Percentiles rank a stretch among this genome's conserved stretches.
phyloP scores from a whole-genome alignment of 2,329 filamentous ascomycete genomes.

The Cladophialophora immunda region DNA sequence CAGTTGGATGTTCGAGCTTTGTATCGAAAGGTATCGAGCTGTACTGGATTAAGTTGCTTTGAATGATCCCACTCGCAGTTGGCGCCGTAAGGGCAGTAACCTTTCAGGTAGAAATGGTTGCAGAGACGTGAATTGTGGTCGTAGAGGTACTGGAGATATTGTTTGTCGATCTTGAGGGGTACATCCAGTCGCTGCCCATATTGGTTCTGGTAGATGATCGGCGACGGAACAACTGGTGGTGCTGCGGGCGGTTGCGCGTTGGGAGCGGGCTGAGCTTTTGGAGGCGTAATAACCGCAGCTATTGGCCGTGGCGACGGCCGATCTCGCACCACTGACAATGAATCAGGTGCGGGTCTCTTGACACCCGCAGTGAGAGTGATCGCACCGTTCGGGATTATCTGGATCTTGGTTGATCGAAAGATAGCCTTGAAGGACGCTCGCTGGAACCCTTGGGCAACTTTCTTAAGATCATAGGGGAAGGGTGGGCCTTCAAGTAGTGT shows the following conservation, averaged over 20 bases:
- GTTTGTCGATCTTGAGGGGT: constrained; percentile 54
- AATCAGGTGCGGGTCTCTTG: constrained; percentile 35
- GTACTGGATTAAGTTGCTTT: constrained; percentile 26
- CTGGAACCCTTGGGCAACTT: constrained; percentile 36
- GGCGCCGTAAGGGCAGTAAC: constrained; percentile 58
- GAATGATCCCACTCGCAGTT: constrained; percentile 37
- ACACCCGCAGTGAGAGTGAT: constrained; percentile 20
- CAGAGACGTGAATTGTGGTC: constrained; percentile 69
- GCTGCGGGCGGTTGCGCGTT: constrained; percentile 30
- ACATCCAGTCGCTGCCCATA: constrained; percentile 67
- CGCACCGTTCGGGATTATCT: constrained; percentile 39
- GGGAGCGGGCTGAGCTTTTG: constrained; percentile 13
- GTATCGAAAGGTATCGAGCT: constrained; percentile 37
- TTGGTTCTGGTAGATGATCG: constrained; percentile 47
- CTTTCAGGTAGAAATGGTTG: constrained; percentile 67
- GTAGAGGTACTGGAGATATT: constrained; percentile 54
- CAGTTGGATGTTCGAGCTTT: constrained; percentile 38
- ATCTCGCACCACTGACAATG: constrained; percentile 18
- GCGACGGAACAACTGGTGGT: constrained; percentile 47
- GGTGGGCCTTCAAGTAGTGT: constrained; percentile 51
- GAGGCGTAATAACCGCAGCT: constrained; percentile 35
- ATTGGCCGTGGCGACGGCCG: constrained; percentile 15
- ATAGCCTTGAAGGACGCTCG: constrained; percentile 58
- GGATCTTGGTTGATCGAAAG: constrained; percentile 63
- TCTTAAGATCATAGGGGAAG: constrained; percentile 49